phyloP scores from a whole-genome alignment of 2,329 filamentous ascomycete species.

The Alternaria triticimaculans region DNA sequence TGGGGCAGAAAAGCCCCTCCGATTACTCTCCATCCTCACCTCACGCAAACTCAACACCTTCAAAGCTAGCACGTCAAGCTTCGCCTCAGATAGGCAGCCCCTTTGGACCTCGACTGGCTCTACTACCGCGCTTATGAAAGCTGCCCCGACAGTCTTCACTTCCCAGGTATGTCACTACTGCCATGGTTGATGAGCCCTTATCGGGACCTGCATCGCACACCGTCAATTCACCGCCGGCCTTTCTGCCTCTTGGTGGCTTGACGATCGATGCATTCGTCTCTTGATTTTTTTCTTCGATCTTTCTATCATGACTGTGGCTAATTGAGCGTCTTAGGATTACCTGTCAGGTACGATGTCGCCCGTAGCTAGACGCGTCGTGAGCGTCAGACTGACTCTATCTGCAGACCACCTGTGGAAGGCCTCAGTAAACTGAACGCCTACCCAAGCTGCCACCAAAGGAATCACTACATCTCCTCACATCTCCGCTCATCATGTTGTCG shows the following conservation, averaged over 20 bases:
- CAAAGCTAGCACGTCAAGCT: neutral
- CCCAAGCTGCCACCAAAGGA: conserved; percentile 22
- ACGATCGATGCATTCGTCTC: conserved; percentile 11
- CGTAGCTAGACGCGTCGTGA: conserved; percentile 19
- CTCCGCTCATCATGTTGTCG: conserved; percentile 58
- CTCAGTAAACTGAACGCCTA: conserved; percentile 63
- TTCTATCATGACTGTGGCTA: conserved; percentile 38
- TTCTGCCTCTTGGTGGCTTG: conserved; percentile 9
- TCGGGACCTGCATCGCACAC: conserved; percentile 38
- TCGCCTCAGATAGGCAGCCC: conserved; percentile 19
- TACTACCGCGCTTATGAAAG: conserved; percentile 55
- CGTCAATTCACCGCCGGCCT: conserved; percentile 33
- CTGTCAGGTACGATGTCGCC: conserved; percentile 62
- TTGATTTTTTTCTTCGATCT: conserved; percentile 2
- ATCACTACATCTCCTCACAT: conserved; percentile 26
- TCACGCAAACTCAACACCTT: neutral
- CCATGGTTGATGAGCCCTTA: conserved; percentile 30
- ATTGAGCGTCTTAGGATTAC: conserved; percentile 61
- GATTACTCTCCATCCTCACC: conserved; percentile 2
- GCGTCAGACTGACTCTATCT: conserved; percentile 32
- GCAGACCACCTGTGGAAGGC: conserved; percentile 73
- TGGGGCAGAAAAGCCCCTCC: conserved; percentile 1
- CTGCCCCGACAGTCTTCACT: conserved; percentile 59
- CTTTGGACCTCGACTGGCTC: conserved; percentile 34
- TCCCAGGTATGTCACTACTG: conserved; percentile 56